Percentiles rank a stretch among this genome's conserved stretches.
Evolutionary conservation across 1,284 basidiomycete genomes (phyloP).

Genomic region (Hemileia vastatrix): DNA sequence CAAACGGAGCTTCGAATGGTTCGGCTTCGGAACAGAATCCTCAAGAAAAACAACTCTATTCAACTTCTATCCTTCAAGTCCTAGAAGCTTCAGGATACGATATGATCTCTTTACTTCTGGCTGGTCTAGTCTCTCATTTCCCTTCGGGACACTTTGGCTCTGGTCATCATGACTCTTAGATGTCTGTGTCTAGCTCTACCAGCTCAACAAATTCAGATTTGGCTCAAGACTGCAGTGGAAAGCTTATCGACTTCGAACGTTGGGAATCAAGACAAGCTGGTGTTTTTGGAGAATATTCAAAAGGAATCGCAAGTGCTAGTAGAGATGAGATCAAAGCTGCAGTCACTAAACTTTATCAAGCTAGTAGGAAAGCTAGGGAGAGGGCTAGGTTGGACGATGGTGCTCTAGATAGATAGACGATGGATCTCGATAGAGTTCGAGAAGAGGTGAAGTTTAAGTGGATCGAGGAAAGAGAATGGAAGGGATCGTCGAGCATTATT

Average conservation of each 20-base stretch:
- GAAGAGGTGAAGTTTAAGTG: too few relatives aligned
- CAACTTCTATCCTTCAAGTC: slow-evolving; percentile 28
- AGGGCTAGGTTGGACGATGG: slow-evolving; percentile 2
- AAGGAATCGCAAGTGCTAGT: slow-evolving; percentile 13
- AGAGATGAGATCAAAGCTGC: neutral
- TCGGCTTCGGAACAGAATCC: slow-evolving; percentile 20
- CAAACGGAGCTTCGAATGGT: neutral
- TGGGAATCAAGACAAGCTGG: slow-evolving; percentile 26
- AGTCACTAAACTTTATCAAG: neutral
- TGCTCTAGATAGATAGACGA: neutral
- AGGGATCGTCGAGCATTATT: too few relatives aligned
- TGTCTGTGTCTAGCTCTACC: slow-evolving; percentile 31
- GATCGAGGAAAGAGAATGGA: too few relatives aligned
- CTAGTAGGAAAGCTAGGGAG: slow-evolving; percentile 10
- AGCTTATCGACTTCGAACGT: slow-evolving; percentile 28
- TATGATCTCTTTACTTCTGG: slow-evolving; percentile 30
- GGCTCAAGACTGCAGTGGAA: slow-evolving; percentile 33
- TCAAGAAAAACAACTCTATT: slow-evolving; percentile 28
- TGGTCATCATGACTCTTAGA: slow-evolving; percentile 32
- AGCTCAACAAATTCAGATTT: slow-evolving; percentile 25
- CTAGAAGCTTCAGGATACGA: slow-evolving; percentile 34
- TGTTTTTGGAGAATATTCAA: slow-evolving; percentile 24
- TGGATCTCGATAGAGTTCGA: too few relatives aligned
- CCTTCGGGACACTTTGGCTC: slow-evolving; percentile 34
- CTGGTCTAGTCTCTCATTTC: slow-evolving; percentile 35